Evolutionary conservation across 345 rosid species (phyloP).

Genomic region (Durio zibethinus): DNA sequence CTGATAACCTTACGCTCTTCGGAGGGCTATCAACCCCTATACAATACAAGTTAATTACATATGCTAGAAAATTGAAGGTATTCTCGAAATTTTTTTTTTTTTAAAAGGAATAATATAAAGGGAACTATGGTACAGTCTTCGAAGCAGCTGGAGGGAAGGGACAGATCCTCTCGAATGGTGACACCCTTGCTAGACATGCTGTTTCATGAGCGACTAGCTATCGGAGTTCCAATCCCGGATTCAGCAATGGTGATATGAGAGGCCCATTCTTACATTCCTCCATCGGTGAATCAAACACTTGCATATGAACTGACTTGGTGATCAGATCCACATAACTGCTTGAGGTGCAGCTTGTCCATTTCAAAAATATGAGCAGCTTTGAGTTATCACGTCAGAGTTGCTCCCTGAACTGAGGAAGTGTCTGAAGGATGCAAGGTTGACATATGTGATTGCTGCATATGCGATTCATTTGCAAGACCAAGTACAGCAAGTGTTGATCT

Average conservation of each 20-base stretch:
- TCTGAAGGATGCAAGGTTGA: constrained; percentile 55
- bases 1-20: background rate
- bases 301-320: background rate
- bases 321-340: background rate
- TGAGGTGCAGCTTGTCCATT: background rate
- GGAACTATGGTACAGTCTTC: constrained; percentile 28
- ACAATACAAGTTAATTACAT: background rate
- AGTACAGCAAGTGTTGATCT: constrained; percentile 73
- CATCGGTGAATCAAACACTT: background rate
- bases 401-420: constrained; percentile 55
- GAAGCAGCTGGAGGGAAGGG: background rate
- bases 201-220: background rate
- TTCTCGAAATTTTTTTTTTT: too few species aligned
- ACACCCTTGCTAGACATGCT: background rate
- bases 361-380: background rate
- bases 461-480: constrained; percentile 56
- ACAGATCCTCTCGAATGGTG: background rate
- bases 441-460: constrained; percentile 36
- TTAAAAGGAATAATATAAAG: too few species aligned
- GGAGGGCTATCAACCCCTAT: constrained; percentile 17
- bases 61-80: background rate
- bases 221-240: background rate
- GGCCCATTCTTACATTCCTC: background rate
- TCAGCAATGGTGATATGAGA: background rate
- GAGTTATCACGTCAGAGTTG: constrained; percentile 43